phyloP scores from a whole-genome alignment of 1,284 basidiomycete genomes.

The Filobasidium uniguttulatum region DNA sequence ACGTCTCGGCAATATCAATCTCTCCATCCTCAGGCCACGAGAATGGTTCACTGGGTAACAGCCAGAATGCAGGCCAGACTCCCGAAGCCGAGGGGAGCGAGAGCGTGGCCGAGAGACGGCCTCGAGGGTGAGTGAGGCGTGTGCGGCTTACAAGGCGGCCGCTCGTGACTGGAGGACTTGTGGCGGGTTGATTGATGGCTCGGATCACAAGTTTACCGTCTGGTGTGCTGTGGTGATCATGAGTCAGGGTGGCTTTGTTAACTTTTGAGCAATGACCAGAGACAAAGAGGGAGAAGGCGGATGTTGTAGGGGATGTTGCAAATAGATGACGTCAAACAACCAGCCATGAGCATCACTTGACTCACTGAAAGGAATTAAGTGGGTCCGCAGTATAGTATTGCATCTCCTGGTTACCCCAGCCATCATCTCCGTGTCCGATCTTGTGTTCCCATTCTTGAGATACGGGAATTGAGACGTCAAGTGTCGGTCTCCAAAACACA shows the following conservation, averaged over 20 bases:
- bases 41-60: constrained; percentile 10
- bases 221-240: background rate
- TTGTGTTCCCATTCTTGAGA: constrained; percentile 1
- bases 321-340: too few relatives aligned
- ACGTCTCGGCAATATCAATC: constrained; percentile 11
- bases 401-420: constrained; percentile 11
- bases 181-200: background rate
- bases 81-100: constrained; percentile 6
- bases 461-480: background rate
- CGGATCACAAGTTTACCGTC: background rate
- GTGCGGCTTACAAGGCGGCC: constrained; percentile 4
- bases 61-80: constrained; percentile 14
- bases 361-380: constrained; percentile 6
- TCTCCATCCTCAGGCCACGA: constrained; percentile 9
- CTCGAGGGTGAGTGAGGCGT: background rate
- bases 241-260: too few relatives aligned
- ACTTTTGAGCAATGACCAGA: too few relatives aligned
- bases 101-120: constrained; percentile 6
- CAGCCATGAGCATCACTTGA: too few relatives aligned
- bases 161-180: constrained; percentile 2
- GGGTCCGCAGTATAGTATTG: constrained; percentile 5
- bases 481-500: background rate
- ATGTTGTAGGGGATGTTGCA: too few relatives aligned
- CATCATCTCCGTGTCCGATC: background rate
- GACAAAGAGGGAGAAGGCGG: too few relatives aligned